phyloP scores from a whole-genome alignment of 441 rosid genomes.

The Heliophila coronopifolia region DNA sequence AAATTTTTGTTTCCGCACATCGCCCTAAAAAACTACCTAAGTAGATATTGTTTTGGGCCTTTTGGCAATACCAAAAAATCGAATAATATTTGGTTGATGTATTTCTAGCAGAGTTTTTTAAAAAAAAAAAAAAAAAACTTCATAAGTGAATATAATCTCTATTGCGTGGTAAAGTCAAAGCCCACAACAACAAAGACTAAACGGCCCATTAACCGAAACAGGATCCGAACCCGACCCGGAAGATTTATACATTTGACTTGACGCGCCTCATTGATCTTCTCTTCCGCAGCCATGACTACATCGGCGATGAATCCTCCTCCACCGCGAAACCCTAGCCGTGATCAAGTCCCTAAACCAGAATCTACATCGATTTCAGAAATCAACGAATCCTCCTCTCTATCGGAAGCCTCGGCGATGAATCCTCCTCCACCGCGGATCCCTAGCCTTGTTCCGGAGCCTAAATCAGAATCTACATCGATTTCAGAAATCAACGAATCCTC shows the following conservation, averaged over 20 bases:
- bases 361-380: conserved; percentile 16
- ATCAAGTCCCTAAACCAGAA: conserved; percentile 19
- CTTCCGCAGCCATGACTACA: conserved; percentile 32
- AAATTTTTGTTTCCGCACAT: no score
- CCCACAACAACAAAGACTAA: neutral
- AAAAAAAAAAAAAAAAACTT: no score
- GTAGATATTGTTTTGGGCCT: no score
- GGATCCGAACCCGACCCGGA: neutral
- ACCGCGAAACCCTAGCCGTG: conserved; percentile 29
- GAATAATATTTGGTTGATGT: no score
- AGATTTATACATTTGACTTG: conserved; percentile 5
- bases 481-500: conserved; percentile 21
- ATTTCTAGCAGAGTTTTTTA: no score
- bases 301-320: conserved; percentile 66
- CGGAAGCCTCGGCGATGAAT: conserved; percentile 55
- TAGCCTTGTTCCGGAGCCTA: conserved; percentile 12
- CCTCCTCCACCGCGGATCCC: conserved; percentile 52
- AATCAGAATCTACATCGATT: conserved; percentile 20
- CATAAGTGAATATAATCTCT: no score
- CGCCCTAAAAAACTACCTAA: no score
- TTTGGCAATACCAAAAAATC: no score
- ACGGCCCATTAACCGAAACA: neutral
- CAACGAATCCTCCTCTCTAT: conserved; percentile 19
- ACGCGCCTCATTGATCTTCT: conserved; percentile 15
- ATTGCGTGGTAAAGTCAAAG: no score